Conservation (phyloP, 306 rosid genomes). For the Delonix regia region DNA sequence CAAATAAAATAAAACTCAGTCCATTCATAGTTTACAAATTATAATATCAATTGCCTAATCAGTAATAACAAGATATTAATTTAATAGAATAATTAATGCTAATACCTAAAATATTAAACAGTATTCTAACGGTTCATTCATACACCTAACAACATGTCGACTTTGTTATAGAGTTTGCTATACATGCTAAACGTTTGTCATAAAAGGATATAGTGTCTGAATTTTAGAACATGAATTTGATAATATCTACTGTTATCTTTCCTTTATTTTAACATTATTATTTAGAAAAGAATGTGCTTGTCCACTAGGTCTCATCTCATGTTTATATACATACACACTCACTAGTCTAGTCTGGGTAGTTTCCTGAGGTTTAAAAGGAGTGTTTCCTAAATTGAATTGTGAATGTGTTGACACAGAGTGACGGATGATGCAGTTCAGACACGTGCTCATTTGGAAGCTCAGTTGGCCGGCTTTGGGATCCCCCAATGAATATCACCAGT, state of each 20-base stretch:
- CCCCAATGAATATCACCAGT: constrained; percentile 85
- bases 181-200: neutral
- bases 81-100: too few relatives aligned
- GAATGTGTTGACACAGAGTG: constrained; percentile 55
- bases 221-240: neutral
- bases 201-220: neutral
- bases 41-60: too few relatives aligned
- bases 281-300: constrained; percentile 11
- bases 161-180: neutral
- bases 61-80: too few relatives aligned
- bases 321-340: neutral
- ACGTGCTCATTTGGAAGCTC: constrained; percentile 93
- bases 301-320: constrained; percentile 2
- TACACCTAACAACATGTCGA: neutral
- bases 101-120: too few relatives aligned
- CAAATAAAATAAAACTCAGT: too few relatives aligned
- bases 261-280: neutral
- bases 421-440: constrained; percentile 94
- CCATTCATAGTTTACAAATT: too few relatives aligned
- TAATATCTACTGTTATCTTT: neutral
- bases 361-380: constrained; percentile 6
- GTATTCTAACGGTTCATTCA: too few relatives aligned
- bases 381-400: neutral
- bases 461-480: constrained; percentile 87
- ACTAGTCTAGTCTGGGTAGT: neutral